Base-by-base conservation (phyloP, 495 filamentous ascomycete species). In the Letharia lupina region DNA sequence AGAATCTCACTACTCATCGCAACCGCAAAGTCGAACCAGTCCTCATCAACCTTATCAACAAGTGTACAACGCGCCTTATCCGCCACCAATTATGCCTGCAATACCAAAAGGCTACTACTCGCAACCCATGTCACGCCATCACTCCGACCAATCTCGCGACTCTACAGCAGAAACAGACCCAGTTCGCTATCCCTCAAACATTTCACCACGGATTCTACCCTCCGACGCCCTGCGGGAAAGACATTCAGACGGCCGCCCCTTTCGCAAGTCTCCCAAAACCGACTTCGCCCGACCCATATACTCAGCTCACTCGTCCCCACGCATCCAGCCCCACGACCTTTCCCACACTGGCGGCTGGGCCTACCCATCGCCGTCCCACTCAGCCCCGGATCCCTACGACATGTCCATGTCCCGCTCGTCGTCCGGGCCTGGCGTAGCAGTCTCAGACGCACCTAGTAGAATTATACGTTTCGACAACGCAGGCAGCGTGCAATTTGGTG, bases 91-190 rank as follows among this genome's bases (percentile, higher is more conserved):
- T 28, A 48, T 71, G 31, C 65, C 67, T 1, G 57, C 69, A 20
- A 57, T 37, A 35, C 54, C 54, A 20, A 57, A 37, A 56, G 83
- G 82, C 23, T 84, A 85, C 68, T 75, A 74, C 41, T 82, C 81
- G n/a, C 82, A 86, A 65, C 83, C 84, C 6, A 83, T 85, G 80
- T 81, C 82, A 1, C 78, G 81, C 41, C 66, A 81, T 64, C 66
- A 72, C 58, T 69, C 66, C 28, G 74, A 79, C 64, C 76, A 76
- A 28, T 80, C 78, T 3, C 65, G 48, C 63, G 41, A 28, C 31
- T 73, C 71, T 3, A n/a, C 65, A 52, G 69, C 71, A 8, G 69
- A 70, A 62, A 71, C 71, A 5, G 71, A 73, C 9, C 71, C 71
- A 5, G 33, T 58, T 0, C 65, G 62, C 45, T 57, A 69, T 54